Conservation (phyloP, 1,139 yeast genomes). For the Maudiozyma humilis region DNA sequence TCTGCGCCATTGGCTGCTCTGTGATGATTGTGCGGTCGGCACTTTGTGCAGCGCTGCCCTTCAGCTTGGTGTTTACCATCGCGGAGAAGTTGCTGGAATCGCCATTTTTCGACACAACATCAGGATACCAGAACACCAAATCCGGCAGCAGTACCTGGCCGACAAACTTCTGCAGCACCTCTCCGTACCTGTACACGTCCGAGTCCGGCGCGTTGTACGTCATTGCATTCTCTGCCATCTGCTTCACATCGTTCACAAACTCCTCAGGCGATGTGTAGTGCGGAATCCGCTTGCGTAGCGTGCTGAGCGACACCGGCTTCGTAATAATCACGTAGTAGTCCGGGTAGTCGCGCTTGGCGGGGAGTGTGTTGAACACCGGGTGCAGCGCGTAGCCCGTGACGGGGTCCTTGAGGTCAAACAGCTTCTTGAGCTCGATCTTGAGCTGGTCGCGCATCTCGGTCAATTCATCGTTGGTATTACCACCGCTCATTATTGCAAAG, state of each 20-base stretch:
- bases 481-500: neutral
- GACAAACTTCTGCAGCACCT: constrained; percentile 56
- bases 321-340: constrained; percentile 63
- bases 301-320: constrained; percentile 64
- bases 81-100: neutral
- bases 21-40: too few relatives aligned
- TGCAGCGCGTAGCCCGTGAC: constrained; percentile 37
- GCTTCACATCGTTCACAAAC: constrained; percentile 69
- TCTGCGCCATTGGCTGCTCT: neutral
- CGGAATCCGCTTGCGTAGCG: constrained; percentile 43
- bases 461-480: neutral
- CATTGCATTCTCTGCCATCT: constrained; percentile 84
- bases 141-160: constrained; percentile 47
- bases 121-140: constrained; percentile 35
- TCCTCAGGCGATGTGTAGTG: constrained; percentile 55
- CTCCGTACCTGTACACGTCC: constrained; percentile 62
- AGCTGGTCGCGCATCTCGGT: constrained; percentile 4
- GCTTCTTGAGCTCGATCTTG: constrained; percentile 7
- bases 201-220: constrained; percentile 69
- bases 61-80: neutral
- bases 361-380: constrained; percentile 46
- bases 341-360: constrained; percentile 50
- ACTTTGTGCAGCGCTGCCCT: neutral
- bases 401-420: constrained; percentile 40
- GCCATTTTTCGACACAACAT: too few relatives aligned